These are phyloP conservation scores for Erythrobasidium hasegawianum DNA, from an alignment of 1,284 basidiomycete species.

Conservation along the genomic window DNA sequence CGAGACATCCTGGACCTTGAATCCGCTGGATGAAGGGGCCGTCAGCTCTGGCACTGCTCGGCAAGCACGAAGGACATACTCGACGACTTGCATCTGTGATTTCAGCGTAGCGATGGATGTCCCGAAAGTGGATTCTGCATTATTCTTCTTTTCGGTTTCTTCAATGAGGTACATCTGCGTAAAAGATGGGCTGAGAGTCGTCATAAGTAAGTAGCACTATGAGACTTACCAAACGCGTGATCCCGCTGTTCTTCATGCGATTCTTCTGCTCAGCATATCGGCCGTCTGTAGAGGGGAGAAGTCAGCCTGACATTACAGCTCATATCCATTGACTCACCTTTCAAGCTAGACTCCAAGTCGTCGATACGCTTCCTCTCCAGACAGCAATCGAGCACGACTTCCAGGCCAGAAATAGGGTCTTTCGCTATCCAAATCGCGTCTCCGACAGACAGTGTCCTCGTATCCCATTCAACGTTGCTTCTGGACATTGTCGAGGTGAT, in stretches of 20 bases:
- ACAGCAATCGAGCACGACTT: conserved; percentile 57
- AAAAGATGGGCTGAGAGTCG: too few relatives aligned
- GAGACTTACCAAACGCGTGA: conserved; percentile 3
- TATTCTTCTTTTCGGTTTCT: conserved; percentile 50
- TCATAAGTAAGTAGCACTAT: too few relatives aligned
- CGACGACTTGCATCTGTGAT: conserved; percentile 56
- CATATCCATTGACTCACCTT: conserved; percentile 46
- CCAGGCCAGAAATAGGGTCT: conserved; percentile 41
- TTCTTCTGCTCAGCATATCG: conserved; percentile 58
- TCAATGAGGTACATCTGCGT: conserved; percentile 58
- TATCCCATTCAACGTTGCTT: conserved; percentile 52
- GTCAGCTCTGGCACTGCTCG: background rate
- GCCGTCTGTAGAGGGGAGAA: conserved; percentile 43
- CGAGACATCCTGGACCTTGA: conserved; percentile 56
- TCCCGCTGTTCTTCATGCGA: conserved; percentile 43
- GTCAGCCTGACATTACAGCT: background rate
- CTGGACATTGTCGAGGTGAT: conserved; percentile 49
- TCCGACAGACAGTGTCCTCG: conserved; percentile 54
- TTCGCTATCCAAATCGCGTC: conserved; percentile 57
- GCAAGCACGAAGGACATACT: conserved; percentile 39
- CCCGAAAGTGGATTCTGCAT: conserved; percentile 43
- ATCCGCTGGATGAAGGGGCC: conserved; percentile 45
- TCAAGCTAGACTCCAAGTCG: conserved; percentile 55
- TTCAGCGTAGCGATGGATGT: conserved; percentile 49
- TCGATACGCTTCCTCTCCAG: conserved; percentile 58